Percentiles rank a stretch among this genome's conserved stretches.
Conservation (phyloP, 306 rosid genomes). For the Vigna angularis region DNA sequence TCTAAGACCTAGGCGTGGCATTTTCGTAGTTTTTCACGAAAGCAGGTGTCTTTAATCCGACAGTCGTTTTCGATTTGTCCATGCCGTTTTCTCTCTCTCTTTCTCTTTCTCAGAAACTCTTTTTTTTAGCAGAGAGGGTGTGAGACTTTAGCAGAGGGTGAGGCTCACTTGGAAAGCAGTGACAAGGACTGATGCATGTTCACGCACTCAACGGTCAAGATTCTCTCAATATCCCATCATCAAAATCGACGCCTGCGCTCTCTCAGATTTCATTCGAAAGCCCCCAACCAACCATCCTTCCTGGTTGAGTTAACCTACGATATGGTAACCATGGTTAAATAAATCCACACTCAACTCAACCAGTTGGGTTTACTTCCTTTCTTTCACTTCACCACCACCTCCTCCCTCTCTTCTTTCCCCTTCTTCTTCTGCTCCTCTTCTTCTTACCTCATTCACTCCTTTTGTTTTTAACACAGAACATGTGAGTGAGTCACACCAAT, state of each 20-base stretch:
- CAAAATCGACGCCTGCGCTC: conserved; percentile 42
- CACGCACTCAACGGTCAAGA: conserved; percentile 65
- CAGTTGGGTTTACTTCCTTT: neutral
- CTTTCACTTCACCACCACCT: conserved; percentile 1
- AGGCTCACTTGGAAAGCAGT: conserved; percentile 65
- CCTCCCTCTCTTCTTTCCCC: neutral
- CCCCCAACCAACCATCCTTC: conserved; percentile 33
- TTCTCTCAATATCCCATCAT: conserved; percentile 48
- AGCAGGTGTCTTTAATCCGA: conserved; percentile 27
- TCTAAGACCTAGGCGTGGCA: conserved; percentile 40
- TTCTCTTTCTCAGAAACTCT: neutral
- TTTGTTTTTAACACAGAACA: conserved; percentile 47
- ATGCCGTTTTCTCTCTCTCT: conserved; percentile 24
- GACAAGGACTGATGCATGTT: conserved; percentile 92
- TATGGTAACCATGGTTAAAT: conserved; percentile 59
- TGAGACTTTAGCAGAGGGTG: conserved; percentile 45
- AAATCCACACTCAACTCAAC: conserved; percentile 1
- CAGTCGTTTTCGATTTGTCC: conserved; percentile 42
- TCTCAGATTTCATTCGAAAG: conserved; percentile 20
- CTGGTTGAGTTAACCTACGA: neutral
- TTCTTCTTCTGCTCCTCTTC: neutral
- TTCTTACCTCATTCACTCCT: conserved; percentile 12
- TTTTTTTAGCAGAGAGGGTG: conserved; percentile 34
- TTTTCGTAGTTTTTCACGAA: conserved; percentile 33
- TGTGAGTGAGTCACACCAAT: conserved; percentile 35